These are phyloP conservation scores for Meyerozyma athensensis DNA, from an alignment of 1,139 yeast species.

Conservation along the genomic window DNA sequence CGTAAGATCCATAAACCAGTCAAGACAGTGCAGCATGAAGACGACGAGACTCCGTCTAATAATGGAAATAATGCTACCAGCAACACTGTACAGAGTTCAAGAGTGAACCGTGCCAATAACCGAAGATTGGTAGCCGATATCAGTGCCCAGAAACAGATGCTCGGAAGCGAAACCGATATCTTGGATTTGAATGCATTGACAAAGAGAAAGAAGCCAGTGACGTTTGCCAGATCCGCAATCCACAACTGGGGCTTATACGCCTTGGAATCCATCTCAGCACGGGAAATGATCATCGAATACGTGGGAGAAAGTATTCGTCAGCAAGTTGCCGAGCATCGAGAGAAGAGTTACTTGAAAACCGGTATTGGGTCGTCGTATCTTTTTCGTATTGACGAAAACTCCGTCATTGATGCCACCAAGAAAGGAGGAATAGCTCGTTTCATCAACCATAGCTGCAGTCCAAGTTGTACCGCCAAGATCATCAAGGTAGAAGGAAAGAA, in stretches of 20 bases:
- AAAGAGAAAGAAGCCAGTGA: slow-evolving; percentile 88
- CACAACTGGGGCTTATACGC: slow-evolving; percentile 99
- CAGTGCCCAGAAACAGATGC: slow-evolving; percentile 70
- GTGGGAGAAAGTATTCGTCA: slow-evolving; percentile 97
- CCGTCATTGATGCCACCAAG: slow-evolving; percentile 95
- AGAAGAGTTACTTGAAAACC: slow-evolving; percentile 75
- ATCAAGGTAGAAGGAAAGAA: slow-evolving; percentile 92
- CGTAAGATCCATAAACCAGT: slow-evolving; percentile 50
- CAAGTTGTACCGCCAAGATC: slow-evolving; percentile 95
- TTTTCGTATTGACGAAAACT: slow-evolving; percentile 88
- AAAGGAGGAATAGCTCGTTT: slow-evolving; percentile 96
- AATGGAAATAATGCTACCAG: slow-evolving; percentile 15
- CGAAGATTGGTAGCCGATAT: slow-evolving; percentile 90
- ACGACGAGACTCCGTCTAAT: slow-evolving; percentile 24
- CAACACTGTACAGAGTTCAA: slow-evolving; percentile 51
- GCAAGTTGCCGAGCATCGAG: slow-evolving; percentile 92
- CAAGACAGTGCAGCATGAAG: slow-evolving; percentile 55
- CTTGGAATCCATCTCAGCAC: slow-evolving; percentile 86
- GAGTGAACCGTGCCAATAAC: slow-evolving; percentile 84
- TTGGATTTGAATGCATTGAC: slow-evolving; percentile 73
- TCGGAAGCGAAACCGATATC: slow-evolving; percentile 80
- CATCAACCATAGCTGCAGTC: slow-evolving; percentile 95
- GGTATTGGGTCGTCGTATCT: slow-evolving; percentile 95
- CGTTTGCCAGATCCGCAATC: slow-evolving; percentile 92
- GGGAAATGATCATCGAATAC: slow-evolving; percentile 96